Conservation (phyloP, 805 yeast species). For the Vanderwaltozyma polyspora region DNA sequence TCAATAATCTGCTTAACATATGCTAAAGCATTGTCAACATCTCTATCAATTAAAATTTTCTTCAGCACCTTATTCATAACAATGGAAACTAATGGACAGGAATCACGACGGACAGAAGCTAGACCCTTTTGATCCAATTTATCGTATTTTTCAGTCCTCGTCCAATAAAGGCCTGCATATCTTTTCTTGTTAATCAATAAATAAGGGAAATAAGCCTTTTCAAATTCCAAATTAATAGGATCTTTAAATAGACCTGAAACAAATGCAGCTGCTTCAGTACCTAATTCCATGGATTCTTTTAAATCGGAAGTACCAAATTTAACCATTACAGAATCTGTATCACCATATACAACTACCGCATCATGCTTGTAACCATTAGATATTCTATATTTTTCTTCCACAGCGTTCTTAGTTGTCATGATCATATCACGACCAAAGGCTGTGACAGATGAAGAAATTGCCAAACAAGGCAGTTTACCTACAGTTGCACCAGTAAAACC, state of each 20-base stretch:
- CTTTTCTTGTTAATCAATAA: conserved; percentile 88
- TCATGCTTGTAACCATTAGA: conserved; percentile 76
- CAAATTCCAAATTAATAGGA: conserved; percentile 93
- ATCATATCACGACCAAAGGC: conserved; percentile 96
- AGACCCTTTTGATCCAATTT: conserved; percentile 98
- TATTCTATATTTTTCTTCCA: conserved; percentile 67
- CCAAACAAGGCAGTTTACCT: conserved; percentile 92
- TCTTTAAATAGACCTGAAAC: conserved; percentile 70
- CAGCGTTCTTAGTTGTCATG: conserved; percentile 78
- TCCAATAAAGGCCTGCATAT: conserved; percentile 96
- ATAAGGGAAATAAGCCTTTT: conserved; percentile 92
- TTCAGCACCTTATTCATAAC: conserved; percentile 88
- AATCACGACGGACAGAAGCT: conserved; percentile 96
- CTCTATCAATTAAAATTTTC: conserved; percentile 73
- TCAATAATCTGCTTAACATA: conserved; percentile 84
- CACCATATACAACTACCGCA: conserved; percentile 92
- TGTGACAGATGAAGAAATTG: conserved; percentile 91
- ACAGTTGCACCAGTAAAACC: conserved; percentile 99
- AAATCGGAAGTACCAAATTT: conserved; percentile 81
- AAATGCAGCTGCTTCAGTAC: conserved; percentile 85
- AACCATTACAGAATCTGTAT: conserved; percentile 98
- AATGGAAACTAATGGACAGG: conserved; percentile 86
- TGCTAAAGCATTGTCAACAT: conserved; percentile 72
- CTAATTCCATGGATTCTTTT: conserved; percentile 77
- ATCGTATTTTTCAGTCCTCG: conserved; percentile 80